Percentiles rank a stretch among this genome's conserved stretches.
Evolutionary conservation across 179 eudicot species (phyloP).

Genomic region (Spergularia azorica): DNA sequence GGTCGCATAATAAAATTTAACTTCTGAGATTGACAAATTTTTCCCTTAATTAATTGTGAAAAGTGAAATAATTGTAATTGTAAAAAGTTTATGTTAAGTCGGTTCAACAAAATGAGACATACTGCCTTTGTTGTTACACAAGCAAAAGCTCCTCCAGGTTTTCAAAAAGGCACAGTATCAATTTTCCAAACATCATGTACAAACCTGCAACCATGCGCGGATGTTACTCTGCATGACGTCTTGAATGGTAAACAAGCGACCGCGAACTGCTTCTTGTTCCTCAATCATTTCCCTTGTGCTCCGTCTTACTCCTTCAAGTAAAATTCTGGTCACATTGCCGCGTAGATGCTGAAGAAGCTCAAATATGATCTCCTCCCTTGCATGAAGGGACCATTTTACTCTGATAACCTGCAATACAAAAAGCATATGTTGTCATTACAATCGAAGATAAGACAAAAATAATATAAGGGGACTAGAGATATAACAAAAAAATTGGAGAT

Average conservation of each 20-base stretch:
- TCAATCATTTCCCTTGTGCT: constrained; percentile 87
- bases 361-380: constrained; percentile 93
- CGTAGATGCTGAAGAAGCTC: constrained; percentile 91
- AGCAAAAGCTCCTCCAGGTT: too few relatives aligned
- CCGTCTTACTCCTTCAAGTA: constrained; percentile 67
- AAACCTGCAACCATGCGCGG: constrained; percentile 96
- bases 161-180: background rate
- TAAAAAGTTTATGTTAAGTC: too few relatives aligned
- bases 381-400: constrained; percentile 98
- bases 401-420: constrained; percentile 62
- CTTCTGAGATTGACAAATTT: too few relatives aligned
- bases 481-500: background rate
- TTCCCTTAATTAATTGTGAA: too few relatives aligned
- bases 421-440: constrained; percentile 6
- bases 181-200: constrained; percentile 12
- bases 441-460: background rate
- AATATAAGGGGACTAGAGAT: background rate
- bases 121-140: too few relatives aligned
- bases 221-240: constrained; percentile 94
- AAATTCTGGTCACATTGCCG: constrained; percentile 56
- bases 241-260: constrained; percentile 91
- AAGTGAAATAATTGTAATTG: too few relatives aligned
- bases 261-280: constrained; percentile 99
- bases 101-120: too few relatives aligned
- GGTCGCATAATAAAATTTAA: too few relatives aligned